Evolutionary conservation across 2,329 filamentous ascomycete species (phyloP).

Genomic region (Botrytis elliptica): DNA sequence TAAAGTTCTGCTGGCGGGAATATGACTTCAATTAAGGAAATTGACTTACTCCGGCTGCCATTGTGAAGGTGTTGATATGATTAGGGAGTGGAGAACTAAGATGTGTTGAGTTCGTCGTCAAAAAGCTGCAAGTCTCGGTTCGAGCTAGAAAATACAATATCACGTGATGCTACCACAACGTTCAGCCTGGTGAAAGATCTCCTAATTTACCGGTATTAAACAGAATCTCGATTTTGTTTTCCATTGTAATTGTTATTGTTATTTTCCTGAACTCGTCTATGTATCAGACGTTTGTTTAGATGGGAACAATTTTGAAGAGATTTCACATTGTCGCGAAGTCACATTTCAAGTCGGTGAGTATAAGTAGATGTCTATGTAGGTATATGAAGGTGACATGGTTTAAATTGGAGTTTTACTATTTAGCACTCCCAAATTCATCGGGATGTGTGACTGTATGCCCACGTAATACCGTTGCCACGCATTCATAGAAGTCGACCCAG

Average conservation of each 20-base stretch:
- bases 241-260: not conserved
- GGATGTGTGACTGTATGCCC: conserved; percentile 19
- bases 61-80: conserved; percentile 54
- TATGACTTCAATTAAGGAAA: conserved; percentile 30
- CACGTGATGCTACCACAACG: conserved; percentile 27
- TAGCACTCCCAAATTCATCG: conserved; percentile 2
- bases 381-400: conserved; percentile 14
- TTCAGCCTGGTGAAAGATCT: conserved; percentile 2
- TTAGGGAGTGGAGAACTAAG: conserved; percentile 51
- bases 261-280: not conserved
- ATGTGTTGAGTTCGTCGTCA: conserved; percentile 35
- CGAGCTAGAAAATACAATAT: conserved; percentile 12
- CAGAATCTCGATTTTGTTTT: not conserved
- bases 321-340: not conserved
- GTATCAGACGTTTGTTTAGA: not conserved
- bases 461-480: conserved; percentile 14
- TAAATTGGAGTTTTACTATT: conserved; percentile 13
- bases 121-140: conserved; percentile 26
- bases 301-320: not conserved
- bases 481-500: not conserved
- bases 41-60: conserved; percentile 64
- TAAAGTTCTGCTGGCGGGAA: not conserved
- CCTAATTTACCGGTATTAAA: too few species aligned
- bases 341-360: not conserved
- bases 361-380: too few species aligned